Conservation (phyloP, 1,284 basidiomycete genomes). For the Irpex sp. region DNA sequence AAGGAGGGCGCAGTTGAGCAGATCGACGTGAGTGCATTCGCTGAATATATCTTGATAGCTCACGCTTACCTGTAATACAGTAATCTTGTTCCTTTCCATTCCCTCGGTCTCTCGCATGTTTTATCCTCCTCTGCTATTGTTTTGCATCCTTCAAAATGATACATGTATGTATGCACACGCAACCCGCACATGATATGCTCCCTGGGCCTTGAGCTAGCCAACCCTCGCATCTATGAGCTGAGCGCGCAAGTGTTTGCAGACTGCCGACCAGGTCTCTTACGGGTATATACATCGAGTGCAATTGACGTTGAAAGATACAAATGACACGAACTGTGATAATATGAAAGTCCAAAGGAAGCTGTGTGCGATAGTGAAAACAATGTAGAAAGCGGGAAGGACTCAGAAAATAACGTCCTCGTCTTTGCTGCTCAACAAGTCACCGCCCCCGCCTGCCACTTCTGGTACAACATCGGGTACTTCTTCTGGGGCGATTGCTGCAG, state of each 20-base stretch:
- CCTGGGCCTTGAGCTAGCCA: slow-evolving; percentile 27
- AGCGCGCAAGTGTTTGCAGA: not conserved
- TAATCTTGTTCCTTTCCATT: slow-evolving; percentile 11
- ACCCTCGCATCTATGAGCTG: not conserved
- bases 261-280: not conserved
- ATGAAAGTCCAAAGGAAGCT: slow-evolving; percentile 4
- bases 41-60: not conserved
- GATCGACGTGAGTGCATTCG: slow-evolving; percentile 57
- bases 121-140: slow-evolving; percentile 28
- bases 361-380: slow-evolving; percentile 1
- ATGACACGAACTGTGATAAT: slow-evolving; percentile 21
- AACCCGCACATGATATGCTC: slow-evolving; percentile 47
- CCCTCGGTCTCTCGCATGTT: slow-evolving; percentile 12
- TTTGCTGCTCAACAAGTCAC: slow-evolving; percentile 77
- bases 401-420: slow-evolving; percentile 93
- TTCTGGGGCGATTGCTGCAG: slow-evolving; percentile 11
- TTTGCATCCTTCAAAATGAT: slow-evolving; percentile 41
- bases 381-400: slow-evolving; percentile 13
- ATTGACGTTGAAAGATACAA: slow-evolving; percentile 17
- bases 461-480: slow-evolving; percentile 13
- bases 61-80: not conserved
- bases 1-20: slow-evolving; percentile 71
- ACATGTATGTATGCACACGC: slow-evolving; percentile 47
- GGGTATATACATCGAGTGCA: slow-evolving; percentile 1
- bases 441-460: slow-evolving; percentile 20